Base-by-base conservation (phyloP, 228 moss, liverwort and hornwort genomes). In the Sphagnum fallax region DNA sequence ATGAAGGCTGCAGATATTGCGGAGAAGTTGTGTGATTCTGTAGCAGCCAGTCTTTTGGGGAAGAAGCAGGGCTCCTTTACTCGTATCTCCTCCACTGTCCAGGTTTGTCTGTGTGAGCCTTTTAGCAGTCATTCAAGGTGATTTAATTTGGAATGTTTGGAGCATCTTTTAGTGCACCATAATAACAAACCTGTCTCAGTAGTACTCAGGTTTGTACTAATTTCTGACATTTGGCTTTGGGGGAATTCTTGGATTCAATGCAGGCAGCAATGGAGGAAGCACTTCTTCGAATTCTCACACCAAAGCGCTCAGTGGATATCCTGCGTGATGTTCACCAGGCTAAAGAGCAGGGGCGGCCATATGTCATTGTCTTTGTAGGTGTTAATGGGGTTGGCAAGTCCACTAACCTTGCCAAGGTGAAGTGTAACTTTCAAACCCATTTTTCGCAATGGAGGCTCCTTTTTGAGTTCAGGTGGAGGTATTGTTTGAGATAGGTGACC, bases 311-410 rank as follows among this genome's bases (percentile, higher is more conserved):
- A n/a, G 87, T 98, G 57, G 98, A 98, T 72, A 98, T 98, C 64
- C 67, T 98, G 64, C 79, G 94, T 73, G 93, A 94, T 80, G 92
- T 94, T 8, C 90, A 94, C 76, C 84, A 84, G 74, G 92, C 98
- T 49, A 98, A 83, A 76, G 98, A 98, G 75, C 84, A 87, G 77
- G 89, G 92, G 58, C 90, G 84, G 63, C 92, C 98, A 16, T 98
- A 90, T 52, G 89, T 86, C 16, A 94, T 98, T 63, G 94, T 94
- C 52, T 98, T 98, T 75, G 98, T 98, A 65, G 98, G 98, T 53
- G 98, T 98, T n/a, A 98, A 98, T 75, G 98, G 98, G 64, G 98
- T 98, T 71, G 98, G 98, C n/a, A 98, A 98, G 67, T 98, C 98
- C 62, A 98, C 98, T 15, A 98, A 98, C 67, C 82, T 98, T 74